These are phyloP conservation scores for Daldinia grandis DNA, from an alignment of 495 filamentous ascomycete species.

Conservation along the genomic window DNA sequence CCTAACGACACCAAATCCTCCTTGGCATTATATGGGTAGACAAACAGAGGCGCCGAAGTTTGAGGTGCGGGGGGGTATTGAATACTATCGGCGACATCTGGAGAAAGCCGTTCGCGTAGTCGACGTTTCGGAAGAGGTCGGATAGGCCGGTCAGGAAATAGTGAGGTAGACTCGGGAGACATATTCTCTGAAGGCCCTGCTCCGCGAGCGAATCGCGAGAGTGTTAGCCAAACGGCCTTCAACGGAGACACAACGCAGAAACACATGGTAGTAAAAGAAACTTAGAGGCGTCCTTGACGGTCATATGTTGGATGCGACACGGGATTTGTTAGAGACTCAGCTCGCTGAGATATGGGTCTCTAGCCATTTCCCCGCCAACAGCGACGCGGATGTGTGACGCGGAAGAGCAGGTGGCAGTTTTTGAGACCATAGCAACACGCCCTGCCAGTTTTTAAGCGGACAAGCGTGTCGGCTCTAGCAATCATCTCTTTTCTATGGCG, in stretches of 20 bases:
- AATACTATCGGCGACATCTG: slow-evolving; percentile 83
- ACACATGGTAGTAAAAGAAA: slow-evolving; percentile 26
- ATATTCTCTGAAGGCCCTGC: slow-evolving; percentile 49
- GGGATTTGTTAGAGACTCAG: slow-evolving; percentile 9
- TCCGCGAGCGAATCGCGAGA: slow-evolving; percentile 33
- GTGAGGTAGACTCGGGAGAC: slow-evolving; percentile 77
- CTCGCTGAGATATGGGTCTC: slow-evolving; percentile 1
- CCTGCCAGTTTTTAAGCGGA: not conserved
- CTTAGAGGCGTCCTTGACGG: not conserved
- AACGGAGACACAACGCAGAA: slow-evolving; percentile 17
- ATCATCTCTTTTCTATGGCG: slow-evolving; percentile 9
- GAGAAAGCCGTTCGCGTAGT: slow-evolving; percentile 83
- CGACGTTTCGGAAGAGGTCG: slow-evolving; percentile 89
- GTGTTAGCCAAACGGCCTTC: slow-evolving; percentile 45
- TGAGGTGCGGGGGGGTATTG: slow-evolving; percentile 78
- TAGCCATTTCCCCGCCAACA: not conserved
- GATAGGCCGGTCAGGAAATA: slow-evolving; percentile 90
- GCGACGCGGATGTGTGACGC: not conserved
- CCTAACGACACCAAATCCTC: slow-evolving; percentile 46
- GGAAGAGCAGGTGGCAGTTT: not conserved
- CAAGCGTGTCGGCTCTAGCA: slow-evolving; percentile 1
- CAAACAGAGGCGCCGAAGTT: slow-evolving; percentile 74
- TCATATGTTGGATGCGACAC: not conserved
- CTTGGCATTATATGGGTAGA: slow-evolving; percentile 67
- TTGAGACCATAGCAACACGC: slow-evolving; percentile 10